These are phyloP conservation scores for Pleomassaria siparia DNA, from an alignment of 2,329 filamentous ascomycete species.

Conservation along the genomic window DNA sequence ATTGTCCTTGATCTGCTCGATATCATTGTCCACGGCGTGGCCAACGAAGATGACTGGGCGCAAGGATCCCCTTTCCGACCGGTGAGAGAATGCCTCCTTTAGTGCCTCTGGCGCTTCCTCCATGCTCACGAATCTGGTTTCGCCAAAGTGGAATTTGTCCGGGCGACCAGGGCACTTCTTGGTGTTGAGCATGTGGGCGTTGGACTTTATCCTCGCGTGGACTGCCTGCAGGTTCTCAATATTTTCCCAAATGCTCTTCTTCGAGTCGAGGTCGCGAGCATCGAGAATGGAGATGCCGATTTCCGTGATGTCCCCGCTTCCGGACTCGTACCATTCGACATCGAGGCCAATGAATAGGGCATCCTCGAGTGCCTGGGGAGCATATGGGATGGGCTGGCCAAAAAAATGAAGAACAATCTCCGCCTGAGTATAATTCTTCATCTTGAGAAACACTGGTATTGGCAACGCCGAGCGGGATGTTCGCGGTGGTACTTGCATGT, in stretches of 20 bases:
- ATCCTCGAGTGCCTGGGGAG: slow-evolving; percentile 4
- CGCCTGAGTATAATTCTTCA: background rate
- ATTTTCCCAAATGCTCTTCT: background rate
- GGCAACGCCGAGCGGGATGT: background rate
- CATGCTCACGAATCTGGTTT: slow-evolving; percentile 13
- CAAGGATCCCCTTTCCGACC: background rate
- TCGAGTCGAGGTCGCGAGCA: background rate
- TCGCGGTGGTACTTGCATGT: too few species aligned
- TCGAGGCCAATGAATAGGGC: slow-evolving; percentile 18
- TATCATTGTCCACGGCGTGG: slow-evolving; percentile 21
- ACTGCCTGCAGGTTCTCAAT: slow-evolving; percentile 8
- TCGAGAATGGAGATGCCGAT: slow-evolving; percentile 16
- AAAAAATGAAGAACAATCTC: slow-evolving; percentile 1
- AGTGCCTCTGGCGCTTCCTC: slow-evolving; percentile 11
- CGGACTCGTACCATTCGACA: slow-evolving; percentile 21
- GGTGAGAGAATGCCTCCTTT: slow-evolving; percentile 4
- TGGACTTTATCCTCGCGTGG: slow-evolving; percentile 14
- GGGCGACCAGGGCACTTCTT: slow-evolving; percentile 12
- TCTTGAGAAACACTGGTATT: background rate
- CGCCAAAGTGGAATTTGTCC: slow-evolving; percentile 19
- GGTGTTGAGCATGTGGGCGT: slow-evolving; percentile 19
- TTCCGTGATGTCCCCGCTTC: slow-evolving; percentile 15
- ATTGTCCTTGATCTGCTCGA: slow-evolving; percentile 13
- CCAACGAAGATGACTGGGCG: slow-evolving; percentile 24
- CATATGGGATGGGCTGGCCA: background rate